Conservation (phyloP, 2,329 filamentous ascomycete genomes). For the Fusarium sulawesiense region DNA sequence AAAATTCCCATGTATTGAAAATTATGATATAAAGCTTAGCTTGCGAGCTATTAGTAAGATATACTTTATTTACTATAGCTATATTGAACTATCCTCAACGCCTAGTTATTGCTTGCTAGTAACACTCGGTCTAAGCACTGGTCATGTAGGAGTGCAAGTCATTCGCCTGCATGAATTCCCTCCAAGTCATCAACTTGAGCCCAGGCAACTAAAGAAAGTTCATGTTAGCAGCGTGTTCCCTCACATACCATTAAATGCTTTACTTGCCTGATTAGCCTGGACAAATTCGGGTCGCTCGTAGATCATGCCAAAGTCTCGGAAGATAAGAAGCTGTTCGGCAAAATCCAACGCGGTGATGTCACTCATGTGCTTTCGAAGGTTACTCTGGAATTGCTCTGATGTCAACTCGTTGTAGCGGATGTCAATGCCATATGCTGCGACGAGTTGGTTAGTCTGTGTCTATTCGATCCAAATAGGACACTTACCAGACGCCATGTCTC, state of each 20-base stretch:
- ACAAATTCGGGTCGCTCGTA: constrained; percentile 1
- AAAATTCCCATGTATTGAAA: too few relatives aligned
- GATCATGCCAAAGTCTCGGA: constrained; percentile 4
- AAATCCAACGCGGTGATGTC: constrained; percentile 1
- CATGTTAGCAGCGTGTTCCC: neutral
- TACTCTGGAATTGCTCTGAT: neutral
- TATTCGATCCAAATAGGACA: accelerated
- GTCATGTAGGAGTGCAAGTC: neutral
- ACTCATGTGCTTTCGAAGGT: neutral
- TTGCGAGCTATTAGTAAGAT: too few relatives aligned
- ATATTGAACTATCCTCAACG: too few relatives aligned
- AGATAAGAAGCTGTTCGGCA: constrained; percentile 4
- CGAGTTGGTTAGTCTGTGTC: accelerated
- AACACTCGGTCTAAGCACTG: neutral
- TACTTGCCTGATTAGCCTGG: neutral
- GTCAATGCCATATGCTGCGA: neutral
- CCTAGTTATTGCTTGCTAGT: too few relatives aligned
- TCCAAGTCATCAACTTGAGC: constrained; percentile 1
- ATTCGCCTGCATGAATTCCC: neutral
- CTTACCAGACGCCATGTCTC: neutral
- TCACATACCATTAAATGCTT: accelerated
- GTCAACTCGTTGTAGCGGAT: constrained; percentile 2
- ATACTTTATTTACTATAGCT: too few relatives aligned
- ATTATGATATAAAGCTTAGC: too few relatives aligned
- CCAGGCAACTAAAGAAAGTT: neutral